Conservation (phyloP, 768 basidiomycete genomes). For the Amanita polypyramis region DNA sequence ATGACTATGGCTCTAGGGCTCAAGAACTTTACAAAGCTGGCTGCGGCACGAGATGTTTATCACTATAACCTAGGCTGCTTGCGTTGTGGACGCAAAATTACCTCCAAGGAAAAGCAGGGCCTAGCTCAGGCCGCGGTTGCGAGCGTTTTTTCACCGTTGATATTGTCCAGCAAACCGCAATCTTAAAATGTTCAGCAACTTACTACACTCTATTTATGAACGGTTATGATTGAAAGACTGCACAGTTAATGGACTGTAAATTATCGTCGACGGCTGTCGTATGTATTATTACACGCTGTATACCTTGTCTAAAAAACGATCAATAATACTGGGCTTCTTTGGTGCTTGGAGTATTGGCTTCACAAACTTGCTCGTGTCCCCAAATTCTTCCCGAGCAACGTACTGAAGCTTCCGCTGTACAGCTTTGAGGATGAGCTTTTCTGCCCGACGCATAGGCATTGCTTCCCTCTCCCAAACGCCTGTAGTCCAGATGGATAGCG, state of each 20-base stretch:
- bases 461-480: constrained; percentile 61
- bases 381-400: constrained; percentile 12
- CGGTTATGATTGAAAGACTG: not conserved
- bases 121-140: constrained; percentile 2
- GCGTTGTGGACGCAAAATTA: constrained; percentile 1
- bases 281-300: not conserved
- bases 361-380: constrained; percentile 21
- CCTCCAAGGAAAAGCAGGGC: not conserved
- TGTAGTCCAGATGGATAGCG: constrained; percentile 61
- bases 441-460: constrained; percentile 50
- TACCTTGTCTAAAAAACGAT: constrained; percentile 5
- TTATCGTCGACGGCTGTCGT: too few species aligned
- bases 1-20: constrained; percentile 23
- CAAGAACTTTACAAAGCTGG: constrained; percentile 23
- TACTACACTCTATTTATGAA: not conserved
- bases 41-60: constrained; percentile 22
- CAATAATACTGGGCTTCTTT: constrained; percentile 5
- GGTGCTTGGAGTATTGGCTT: constrained; percentile 14
- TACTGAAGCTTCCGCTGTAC: constrained; percentile 31
- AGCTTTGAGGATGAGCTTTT: constrained; percentile 36
- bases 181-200: too few species aligned
- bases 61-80: constrained; percentile 18
- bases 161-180: not conserved
- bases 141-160: not conserved
- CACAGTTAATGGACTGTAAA: too few species aligned